Conservation (phyloP, 192 early-diverging fungal genomes). For the Oehlia diaphana region DNA sequence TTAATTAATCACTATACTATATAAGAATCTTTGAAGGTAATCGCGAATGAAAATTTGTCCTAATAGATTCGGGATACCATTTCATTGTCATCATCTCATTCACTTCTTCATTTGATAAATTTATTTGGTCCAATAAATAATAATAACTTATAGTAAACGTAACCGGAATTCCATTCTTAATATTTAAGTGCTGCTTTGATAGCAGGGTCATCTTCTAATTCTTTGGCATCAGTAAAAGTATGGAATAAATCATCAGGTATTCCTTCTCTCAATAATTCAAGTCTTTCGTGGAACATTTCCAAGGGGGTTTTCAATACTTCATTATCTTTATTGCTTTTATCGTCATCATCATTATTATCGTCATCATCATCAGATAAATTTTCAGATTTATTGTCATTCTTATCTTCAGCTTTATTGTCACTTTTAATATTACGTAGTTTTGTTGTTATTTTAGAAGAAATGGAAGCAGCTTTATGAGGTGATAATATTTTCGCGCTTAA, state of each 20-base stretch:
- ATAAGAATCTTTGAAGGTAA: too few species aligned
- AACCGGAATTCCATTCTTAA: background rate
- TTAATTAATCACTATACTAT: too few species aligned
- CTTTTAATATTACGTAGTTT: background rate
- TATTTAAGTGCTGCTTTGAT: slow-evolving; percentile 17
- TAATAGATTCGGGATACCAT: too few species aligned
- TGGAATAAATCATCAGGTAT: slow-evolving; percentile 30
- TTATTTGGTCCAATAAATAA: too few species aligned
- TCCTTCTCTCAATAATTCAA: slow-evolving; percentile 2
- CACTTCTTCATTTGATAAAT: too few species aligned
- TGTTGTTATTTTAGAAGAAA: background rate
- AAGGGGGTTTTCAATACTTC: slow-evolving; percentile 26
- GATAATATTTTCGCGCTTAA: slow-evolving; percentile 4
- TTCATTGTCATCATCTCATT: too few species aligned
- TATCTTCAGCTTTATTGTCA: background rate
- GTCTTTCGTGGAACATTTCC: slow-evolving; percentile 34
- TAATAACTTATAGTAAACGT: too few species aligned
- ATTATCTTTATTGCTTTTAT: background rate
- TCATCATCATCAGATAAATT: background rate
- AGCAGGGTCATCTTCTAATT: slow-evolving; percentile 16
- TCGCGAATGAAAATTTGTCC: too few species aligned
- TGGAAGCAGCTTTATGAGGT: background rate
- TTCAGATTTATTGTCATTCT: background rate
- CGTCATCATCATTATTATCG: background rate
- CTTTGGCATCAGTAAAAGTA: slow-evolving; percentile 14